Percentiles rank a stretch among this genome's conserved stretches.
phyloP scores from a whole-genome alignment of 805 yeast genomes.

The Metschnikowia reukaufii region DNA sequence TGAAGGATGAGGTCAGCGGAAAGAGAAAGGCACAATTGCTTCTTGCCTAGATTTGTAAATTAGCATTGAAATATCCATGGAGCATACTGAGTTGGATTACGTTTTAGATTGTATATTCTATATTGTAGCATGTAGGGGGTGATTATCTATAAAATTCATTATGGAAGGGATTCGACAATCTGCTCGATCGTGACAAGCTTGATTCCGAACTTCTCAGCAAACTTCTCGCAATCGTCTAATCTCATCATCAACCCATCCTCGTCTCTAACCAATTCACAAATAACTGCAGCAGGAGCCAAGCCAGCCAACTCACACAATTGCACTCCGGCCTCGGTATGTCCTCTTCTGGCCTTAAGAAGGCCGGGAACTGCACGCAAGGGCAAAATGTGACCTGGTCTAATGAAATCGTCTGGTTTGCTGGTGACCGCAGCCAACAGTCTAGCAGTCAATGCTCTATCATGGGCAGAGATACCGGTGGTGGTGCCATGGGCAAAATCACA shows the following conservation, averaged over 20 bases:
- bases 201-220: constrained; percentile 59
- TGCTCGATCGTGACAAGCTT: constrained; percentile 80
- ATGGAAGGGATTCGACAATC: constrained; percentile 52
- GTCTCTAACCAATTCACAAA: constrained; percentile 91
- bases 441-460: constrained; percentile 87
- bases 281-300: constrained; percentile 81
- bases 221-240: constrained; percentile 76
- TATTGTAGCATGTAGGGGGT: background rate
- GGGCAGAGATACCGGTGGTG: constrained; percentile 95
- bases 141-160: background rate
- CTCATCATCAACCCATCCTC: constrained; percentile 96
- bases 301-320: constrained; percentile 79
- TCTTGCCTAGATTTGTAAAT: constrained; percentile 39
- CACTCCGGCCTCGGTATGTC: constrained; percentile 97
- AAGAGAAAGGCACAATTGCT: constrained; percentile 86
- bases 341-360: constrained; percentile 75
- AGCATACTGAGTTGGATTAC: background rate
- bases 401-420: constrained; percentile 61
- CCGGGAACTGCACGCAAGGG: constrained; percentile 92
- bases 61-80: background rate
- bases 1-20: constrained; percentile 83
- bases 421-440: constrained; percentile 61
- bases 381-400: constrained; percentile 91
- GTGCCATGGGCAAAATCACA: constrained; percentile 86
- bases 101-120: background rate